Evolutionary conservation across 2,329 filamentous ascomycete species (phyloP), one percentile per base, ranked within the genome.

Genomic region (Botryotinia narcissicola): DNA sequence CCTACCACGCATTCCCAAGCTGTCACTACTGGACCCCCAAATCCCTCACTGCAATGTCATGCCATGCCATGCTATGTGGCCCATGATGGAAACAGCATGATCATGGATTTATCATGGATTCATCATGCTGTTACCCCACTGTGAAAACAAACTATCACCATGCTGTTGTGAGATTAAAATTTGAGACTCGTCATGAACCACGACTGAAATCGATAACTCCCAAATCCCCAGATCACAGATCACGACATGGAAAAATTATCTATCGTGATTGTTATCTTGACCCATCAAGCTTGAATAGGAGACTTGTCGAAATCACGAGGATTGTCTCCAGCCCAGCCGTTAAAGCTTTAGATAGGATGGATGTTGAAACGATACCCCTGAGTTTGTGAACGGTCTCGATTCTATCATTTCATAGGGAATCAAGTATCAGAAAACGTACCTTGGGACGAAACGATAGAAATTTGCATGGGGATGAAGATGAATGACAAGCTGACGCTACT

Each of bases 121-220:
- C 64, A 51, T 54, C 32, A 54, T 54, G 46, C 32, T 51, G 22
- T 20, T 7, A 51, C 32, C 64, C 46, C 64, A 67, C 64, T 46
- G 40, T 54, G 9, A 7, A 54, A 40, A 32, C 32, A 37, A 40
- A 37, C 63, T 29, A 67, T 54, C 29, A 46, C 64, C 64, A 67
- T 54, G 14, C 48, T 66, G 25, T 62, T 29, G 35, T 67, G 29
- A 70, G 35, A 61, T 70, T 70, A 63, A 70, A 40, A 61, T 62
- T 37, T 61, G 68, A 46, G 68, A 70, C 40, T 70, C 57, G 68
- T 70, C 68, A 70, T 70, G 68, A 46, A 48, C 22, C 68, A 70
- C 68, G 68, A 70, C 68, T 70, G 46, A 9, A 59, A 61, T 48
- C 57, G 48, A 62, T 70, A 18, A 29, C 10, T 46, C 20, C 29